phyloP scores from a whole-genome alignment of 2,329 filamentous ascomycete genomes.

The Monilinia aucupariae region DNA sequence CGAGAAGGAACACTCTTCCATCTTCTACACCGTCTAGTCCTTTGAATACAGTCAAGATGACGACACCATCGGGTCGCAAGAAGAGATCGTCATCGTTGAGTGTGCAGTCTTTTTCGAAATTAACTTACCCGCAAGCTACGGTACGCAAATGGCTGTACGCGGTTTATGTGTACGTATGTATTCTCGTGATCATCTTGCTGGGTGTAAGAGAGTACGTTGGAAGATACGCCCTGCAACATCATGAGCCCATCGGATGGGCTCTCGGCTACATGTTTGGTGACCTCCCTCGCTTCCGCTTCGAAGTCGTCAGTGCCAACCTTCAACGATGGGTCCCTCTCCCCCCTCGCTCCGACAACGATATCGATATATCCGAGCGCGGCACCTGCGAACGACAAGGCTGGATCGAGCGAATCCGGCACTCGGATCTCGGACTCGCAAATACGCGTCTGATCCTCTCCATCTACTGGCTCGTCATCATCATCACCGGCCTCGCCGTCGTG shows the following conservation, averaged over 20 bases:
- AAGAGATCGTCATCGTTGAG: slow-evolving; percentile 61
- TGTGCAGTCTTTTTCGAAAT: slow-evolving; percentile 67
- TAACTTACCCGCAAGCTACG: slow-evolving; percentile 73
- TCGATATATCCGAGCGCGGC: slow-evolving; percentile 30
- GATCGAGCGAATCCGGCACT: slow-evolving; percentile 59
- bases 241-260: slow-evolving; percentile 89
- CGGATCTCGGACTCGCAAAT: slow-evolving; percentile 67
- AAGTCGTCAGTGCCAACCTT: slow-evolving; percentile 62
- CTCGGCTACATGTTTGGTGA: slow-evolving; percentile 85
- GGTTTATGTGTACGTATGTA: slow-evolving; percentile 64
- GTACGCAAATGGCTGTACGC: slow-evolving; percentile 81
- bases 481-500: slow-evolving; percentile 67
- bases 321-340: slow-evolving; percentile 74
- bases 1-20: slow-evolving; percentile 49
- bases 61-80: slow-evolving; percentile 57
- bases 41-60: slow-evolving; percentile 33
- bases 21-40: slow-evolving; percentile 34
- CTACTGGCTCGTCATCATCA: slow-evolving; percentile 69
- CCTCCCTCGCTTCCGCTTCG: slow-evolving; percentile 62
- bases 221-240: slow-evolving; percentile 58
- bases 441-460: slow-evolving; percentile 69
- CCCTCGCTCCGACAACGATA: slow-evolving; percentile 29
- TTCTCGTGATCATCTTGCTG: slow-evolving; percentile 60
- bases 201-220: slow-evolving; percentile 68
- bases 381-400: slow-evolving; percentile 49